phyloP scores from a whole-genome alignment of 768 basidiomycete species.

The Rhodotorula babjevae region DNA sequence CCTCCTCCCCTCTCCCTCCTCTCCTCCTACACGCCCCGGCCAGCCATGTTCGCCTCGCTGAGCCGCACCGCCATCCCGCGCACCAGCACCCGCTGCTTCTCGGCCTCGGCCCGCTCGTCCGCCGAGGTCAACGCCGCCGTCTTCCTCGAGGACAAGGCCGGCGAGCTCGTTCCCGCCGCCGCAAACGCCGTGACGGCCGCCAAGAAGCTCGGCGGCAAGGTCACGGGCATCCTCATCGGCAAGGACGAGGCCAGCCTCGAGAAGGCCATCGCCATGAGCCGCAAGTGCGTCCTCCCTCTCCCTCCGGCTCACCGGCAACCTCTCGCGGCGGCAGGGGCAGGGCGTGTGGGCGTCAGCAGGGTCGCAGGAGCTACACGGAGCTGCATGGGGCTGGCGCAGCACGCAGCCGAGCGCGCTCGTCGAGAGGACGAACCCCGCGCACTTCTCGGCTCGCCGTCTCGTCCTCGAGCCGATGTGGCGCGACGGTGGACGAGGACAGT shows the following conservation, averaged over 20 bases:
- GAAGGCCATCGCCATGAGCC: constrained; percentile 64
- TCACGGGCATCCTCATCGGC: constrained; percentile 74
- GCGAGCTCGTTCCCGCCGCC: constrained; percentile 73
- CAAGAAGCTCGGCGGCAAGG: constrained; percentile 72
- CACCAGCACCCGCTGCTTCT: constrained; percentile 2
- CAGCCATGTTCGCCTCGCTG: neutral
- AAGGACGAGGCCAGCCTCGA: constrained; percentile 60
- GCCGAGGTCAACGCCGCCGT: constrained; percentile 59
- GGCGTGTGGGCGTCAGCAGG: neutral
- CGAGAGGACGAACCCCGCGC: no score
- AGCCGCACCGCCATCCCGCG: neutral
- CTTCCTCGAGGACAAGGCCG: constrained; percentile 80
- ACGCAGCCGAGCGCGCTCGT: no score
- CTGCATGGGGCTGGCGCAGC: no score
- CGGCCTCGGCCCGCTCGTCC: constrained; percentile 2
- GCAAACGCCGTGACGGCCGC: constrained; percentile 91
- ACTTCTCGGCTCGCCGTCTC: no score
- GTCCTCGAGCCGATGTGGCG: no score
- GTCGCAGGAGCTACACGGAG: no score
- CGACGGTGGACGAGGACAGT: no score
- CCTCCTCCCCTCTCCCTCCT: neutral
- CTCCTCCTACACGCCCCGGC: neutral
- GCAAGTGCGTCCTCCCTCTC: constrained; percentile 58
- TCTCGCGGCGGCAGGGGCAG: neutral
- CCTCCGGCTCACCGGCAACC: neutral